Percentiles rank a stretch among this genome's conserved stretches.
These are phyloP conservation scores for Populus hybrid DNA, from an alignment of 441 rosid species.

Conservation along the genomic window DNA sequence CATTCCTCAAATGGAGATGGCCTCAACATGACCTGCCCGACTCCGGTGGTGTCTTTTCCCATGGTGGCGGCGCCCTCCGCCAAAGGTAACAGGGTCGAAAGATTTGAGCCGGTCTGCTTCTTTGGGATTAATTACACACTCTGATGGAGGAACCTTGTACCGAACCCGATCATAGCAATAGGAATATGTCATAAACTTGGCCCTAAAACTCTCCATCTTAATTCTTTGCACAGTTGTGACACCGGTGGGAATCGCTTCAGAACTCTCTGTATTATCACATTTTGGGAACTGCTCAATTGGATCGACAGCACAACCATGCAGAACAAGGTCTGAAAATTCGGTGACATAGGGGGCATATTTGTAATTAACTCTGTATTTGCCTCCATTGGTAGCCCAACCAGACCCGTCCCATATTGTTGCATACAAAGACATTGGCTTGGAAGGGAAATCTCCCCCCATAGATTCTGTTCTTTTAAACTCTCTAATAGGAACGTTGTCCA, in stretches of 20 bases:
- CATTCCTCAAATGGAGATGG: conserved; percentile 26
- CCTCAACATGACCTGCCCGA: conserved; percentile 21
- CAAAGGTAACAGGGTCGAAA: conserved; percentile 79
- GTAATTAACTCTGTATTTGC: conserved; percentile 80
- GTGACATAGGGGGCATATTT: conserved; percentile 70
- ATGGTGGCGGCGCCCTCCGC: conserved; percentile 50
- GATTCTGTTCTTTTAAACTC: conserved; percentile 57
- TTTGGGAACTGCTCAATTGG: conserved; percentile 50
- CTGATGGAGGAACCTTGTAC: conserved; percentile 38
- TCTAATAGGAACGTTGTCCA: conserved; percentile 70
- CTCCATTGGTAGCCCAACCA: conserved; percentile 91
- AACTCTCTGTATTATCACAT: conserved; percentile 26
- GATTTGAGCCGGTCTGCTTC: conserved; percentile 58
- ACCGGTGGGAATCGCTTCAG: conserved; percentile 22
- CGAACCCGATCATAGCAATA: conserved; percentile 53
- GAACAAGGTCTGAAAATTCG: conserved; percentile 53
- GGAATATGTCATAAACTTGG: conserved; percentile 58
- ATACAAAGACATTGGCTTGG: conserved; percentile 89
- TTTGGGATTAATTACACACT: conserved; percentile 36
- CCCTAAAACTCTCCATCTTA: conserved; percentile 47
- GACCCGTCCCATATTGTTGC: conserved; percentile 97
- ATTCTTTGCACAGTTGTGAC: conserved; percentile 26
- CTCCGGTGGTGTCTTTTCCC: conserved; percentile 50
- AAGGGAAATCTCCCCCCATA: conserved; percentile 81
- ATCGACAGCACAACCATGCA: conserved; percentile 74